Evolutionary conservation across 352 stramenopile genomes (phyloP), one percentile per base, ranked within the genome.

Genomic region (Phytopythium litorale): DNA sequence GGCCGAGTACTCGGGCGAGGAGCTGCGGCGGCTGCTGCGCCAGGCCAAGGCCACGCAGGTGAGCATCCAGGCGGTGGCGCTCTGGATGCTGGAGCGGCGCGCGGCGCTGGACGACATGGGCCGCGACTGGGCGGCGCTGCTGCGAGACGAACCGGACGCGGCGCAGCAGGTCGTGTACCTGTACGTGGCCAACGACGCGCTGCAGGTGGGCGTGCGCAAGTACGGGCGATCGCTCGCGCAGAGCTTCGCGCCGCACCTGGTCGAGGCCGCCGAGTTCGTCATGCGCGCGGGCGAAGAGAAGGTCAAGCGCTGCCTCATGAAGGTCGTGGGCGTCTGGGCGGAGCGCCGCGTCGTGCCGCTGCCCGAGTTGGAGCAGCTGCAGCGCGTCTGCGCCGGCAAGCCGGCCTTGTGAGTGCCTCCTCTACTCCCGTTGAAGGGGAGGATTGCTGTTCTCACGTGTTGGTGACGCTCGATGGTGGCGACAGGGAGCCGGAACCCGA

Each of bases 261-360:
- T 91, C 37, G 67, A 79, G 9, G 72, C 85, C 1, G 70, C 85
- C 7, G 71, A 89, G 57, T 69, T 78, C n/a, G 67, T 92, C 19
- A 95, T 95, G 86, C 38, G 43, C 13, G 58, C 76, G 18, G 79
- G 81, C 23, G 76, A 91, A 32, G 84, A 92, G 59, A 91, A 91
- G 62, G 83, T 93, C 59, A 92, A 95, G 70, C 84, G 83, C 57
- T 91, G 84, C 53, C 67, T 90, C 32, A 87, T 92, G 62, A 95
- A 95, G 70, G 81, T 95, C 64, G 86, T 95, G 33, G 80, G 82
- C 46, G 89, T 95, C 65, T 95, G 86, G 86, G 88, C 89, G 53
- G 82, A 93, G 58, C 82, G 86, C 33, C 62, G 73, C n/a, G 83
- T 90, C 25, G 67, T 95, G 25, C 76, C 70, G 37, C 69, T 70